Conservation (phyloP, 2,329 filamentous ascomycete genomes). For the Purpureocillium lavendulum region DNA sequence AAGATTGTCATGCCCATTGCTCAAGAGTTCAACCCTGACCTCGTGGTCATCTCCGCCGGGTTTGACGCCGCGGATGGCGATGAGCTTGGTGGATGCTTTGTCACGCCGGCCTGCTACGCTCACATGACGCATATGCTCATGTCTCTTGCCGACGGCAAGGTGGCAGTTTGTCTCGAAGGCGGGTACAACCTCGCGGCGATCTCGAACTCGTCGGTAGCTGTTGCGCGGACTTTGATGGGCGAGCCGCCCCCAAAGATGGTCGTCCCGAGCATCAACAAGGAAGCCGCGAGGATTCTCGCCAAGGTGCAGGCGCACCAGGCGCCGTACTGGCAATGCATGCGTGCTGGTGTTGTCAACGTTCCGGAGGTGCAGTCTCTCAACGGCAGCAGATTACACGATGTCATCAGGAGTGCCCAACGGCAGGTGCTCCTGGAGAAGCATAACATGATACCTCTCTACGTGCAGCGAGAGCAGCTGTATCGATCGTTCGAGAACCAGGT, state of each 20-base stretch:
- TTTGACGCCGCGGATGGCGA: conserved; percentile 95
- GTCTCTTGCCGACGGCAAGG: conserved; percentile 81
- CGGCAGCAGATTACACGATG: conserved; percentile 63
- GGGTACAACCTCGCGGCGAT: conserved; percentile 94
- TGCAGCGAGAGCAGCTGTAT: conserved; percentile 65
- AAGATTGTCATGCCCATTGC: conserved; percentile 95
- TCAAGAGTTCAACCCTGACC: conserved; percentile 83
- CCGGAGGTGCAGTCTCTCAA: conserved; percentile 42
- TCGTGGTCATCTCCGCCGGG: conserved; percentile 91
- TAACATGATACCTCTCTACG: conserved; percentile 71
- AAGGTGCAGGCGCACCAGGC: conserved; percentile 54
- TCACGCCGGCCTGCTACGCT: conserved; percentile 83
- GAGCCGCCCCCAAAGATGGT: conserved; percentile 67
- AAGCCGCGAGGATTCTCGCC: conserved; percentile 47
- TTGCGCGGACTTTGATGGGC: conserved; percentile 89
- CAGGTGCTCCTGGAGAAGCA: conserved; percentile 62
- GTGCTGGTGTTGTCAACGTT: conserved; percentile 53
- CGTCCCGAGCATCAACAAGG: conserved; percentile 47
- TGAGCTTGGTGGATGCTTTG: conserved; percentile 85
- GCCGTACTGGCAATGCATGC: conserved; percentile 82
- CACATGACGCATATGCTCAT: conserved; percentile 99
- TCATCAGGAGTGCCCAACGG: conserved; percentile 70
- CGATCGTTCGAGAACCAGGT: conserved; percentile 82
- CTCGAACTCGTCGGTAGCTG: conserved; percentile 82
- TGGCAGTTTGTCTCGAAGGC: conserved; percentile 89